Base-by-base conservation (phyloP, 1,139 yeast genomes). In the Arxiozyma telluris region DNA sequence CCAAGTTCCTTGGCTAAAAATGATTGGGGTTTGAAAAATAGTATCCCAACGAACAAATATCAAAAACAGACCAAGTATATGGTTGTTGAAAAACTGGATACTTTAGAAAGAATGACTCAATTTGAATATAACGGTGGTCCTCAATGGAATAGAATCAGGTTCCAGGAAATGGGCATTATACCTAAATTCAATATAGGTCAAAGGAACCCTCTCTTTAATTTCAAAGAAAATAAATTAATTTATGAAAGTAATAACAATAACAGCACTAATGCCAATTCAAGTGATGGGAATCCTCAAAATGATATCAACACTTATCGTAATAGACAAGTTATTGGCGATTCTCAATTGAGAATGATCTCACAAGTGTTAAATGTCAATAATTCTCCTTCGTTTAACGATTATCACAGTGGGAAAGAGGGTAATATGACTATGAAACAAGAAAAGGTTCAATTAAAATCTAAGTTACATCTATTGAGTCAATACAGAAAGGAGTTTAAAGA, bases 1-100 rank as follows among this genome's bases (percentile, higher is more conserved):
- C 76, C 82, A 15, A 74, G 83, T 2, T 75, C 84, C 1, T 69
- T 76, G 50, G 68, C 76, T 53, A 76, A 83, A 60, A 78, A 79
- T 56, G 84, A 83, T 68, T 83, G 82, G 79, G 89, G 89, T 59
- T 67, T 83, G 54, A 83, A 83, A 63, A 71, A 79, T 57, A 73
- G 81, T 51, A 69, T 83, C 43, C 87, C 88, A 3, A 66, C 71
- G 17, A 49, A 38, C 30, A 30, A 30, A 21, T 25, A 43, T n/a
- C 17, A 30, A 41, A 27, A 20, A 50, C 73, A 73, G 57, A 69
- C 82, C 1, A 72, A 77, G 53, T 76, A 75, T 60, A 66, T 82
- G 54, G 75, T 79, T 15, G 72, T 77, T 50, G 74, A 78, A 52
- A 77, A 78, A 47, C 62, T 81, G 46, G 87, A 82, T 61, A 77